A percentile compares a stretch with the other conserved stretches of the same genome.
These are phyloP conservation scores for Saitozyma sp. DNA, from an alignment of 768 basidiomycete genomes.

Conservation along the genomic window DNA sequence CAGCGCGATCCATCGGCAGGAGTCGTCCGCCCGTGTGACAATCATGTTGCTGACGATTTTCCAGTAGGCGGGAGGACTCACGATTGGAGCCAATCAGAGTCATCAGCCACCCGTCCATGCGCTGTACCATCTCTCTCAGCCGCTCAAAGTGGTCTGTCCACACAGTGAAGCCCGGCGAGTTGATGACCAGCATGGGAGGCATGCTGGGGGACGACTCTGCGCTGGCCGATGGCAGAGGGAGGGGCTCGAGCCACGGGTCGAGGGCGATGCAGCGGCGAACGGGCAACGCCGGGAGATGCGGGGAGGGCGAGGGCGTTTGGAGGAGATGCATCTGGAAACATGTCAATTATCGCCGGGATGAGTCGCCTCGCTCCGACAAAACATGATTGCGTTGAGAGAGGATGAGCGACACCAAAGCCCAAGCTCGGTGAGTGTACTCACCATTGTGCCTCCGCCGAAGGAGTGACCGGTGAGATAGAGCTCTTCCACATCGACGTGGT, in stretches of 20 bases:
- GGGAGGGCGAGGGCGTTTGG: slow-evolving; percentile 37
- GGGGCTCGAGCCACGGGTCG: slow-evolving; percentile 83
- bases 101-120: slow-evolving; percentile 31
- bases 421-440: slow-evolving; percentile 42
- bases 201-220: slow-evolving; percentile 17
- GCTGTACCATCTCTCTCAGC: slow-evolving; percentile 59
- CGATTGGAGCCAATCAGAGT: slow-evolving; percentile 39
- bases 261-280: slow-evolving; percentile 64
- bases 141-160: slow-evolving; percentile 74
- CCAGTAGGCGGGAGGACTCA: slow-evolving; percentile 20
- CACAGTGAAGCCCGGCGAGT: slow-evolving; percentile 73
- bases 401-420: neutral
- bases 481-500: slow-evolving; percentile 48
- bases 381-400: neutral
- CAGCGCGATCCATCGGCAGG: neutral
- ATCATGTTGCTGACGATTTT: neutral
- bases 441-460: slow-evolving; percentile 62
- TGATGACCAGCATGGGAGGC: slow-evolving; percentile 64
- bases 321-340: slow-evolving; percentile 18
- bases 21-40: neutral
- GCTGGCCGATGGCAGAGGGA: slow-evolving; percentile 57
- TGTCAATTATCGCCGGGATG: neutral
- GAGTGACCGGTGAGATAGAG: slow-evolving; percentile 60
- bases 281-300: slow-evolving; percentile 53
- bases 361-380: neutral